Conservation (phyloP, 805 yeast species). For the Candida saitoana region DNA sequence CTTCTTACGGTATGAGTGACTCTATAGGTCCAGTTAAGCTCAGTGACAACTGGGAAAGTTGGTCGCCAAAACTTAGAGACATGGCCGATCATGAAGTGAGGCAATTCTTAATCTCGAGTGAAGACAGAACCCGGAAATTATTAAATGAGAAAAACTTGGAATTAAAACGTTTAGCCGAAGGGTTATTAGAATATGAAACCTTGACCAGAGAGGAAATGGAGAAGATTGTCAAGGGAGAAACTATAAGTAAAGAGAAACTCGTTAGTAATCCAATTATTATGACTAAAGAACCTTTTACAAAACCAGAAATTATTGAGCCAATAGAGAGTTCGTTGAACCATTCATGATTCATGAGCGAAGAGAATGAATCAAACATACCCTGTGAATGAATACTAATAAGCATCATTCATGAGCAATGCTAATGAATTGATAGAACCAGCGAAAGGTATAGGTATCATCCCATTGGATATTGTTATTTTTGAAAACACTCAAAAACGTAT, state of each 20-base stretch:
- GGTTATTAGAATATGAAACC: conserved; percentile 92
- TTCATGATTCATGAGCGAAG: too few species aligned
- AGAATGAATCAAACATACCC: too few species aligned
- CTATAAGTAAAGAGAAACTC: conserved; percentile 62
- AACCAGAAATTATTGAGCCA: conserved; percentile 4
- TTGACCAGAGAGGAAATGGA: conserved; percentile 88
- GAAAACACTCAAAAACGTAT: too few species aligned
- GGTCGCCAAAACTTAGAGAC: conserved; percentile 88
- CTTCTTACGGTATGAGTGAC: conserved; percentile 94
- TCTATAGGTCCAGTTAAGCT: conserved; percentile 88
- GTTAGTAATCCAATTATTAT: conserved; percentile 67
- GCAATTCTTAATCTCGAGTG: conserved; percentile 66
- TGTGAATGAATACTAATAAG: too few species aligned
- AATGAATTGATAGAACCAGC: too few species aligned
- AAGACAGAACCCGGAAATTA: conserved; percentile 70
- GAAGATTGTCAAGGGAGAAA: conserved; percentile 76
- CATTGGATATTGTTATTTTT: too few species aligned
- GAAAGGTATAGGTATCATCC: too few species aligned
- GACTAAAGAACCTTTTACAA: conserved; percentile 7
- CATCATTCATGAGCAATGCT: too few species aligned
- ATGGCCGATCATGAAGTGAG: conserved; percentile 92
- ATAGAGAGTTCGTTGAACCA: conserved; percentile 4
- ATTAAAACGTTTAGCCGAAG: conserved; percentile 84
- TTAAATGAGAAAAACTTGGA: conserved; percentile 62
- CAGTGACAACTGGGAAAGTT: conserved; percentile 87